Percentiles rank a stretch among this genome's conserved stretches.
Evolutionary conservation across 441 rosid genomes (phyloP).

Genomic region (Arabidopsis hybrid): DNA sequence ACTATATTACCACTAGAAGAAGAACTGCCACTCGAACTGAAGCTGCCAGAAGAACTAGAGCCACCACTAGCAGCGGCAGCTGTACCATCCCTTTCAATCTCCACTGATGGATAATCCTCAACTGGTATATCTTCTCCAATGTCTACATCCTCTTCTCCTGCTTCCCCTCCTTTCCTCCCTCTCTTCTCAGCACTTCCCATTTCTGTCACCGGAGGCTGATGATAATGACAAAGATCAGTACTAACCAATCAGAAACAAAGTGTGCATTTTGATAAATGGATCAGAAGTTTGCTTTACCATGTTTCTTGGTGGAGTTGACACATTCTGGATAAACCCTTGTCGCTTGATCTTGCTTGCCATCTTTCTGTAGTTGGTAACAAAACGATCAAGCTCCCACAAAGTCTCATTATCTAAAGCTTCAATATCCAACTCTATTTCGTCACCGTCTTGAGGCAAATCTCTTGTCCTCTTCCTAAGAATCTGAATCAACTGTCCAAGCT

Average conservation of each 20-base stretch:
- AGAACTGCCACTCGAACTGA: constrained; percentile 74
- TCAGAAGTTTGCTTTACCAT: constrained; percentile 42
- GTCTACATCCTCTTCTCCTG: constrained; percentile 94
- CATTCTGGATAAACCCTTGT: constrained; percentile 67
- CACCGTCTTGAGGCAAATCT: constrained; percentile 86
- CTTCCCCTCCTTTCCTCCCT: constrained; percentile 67
- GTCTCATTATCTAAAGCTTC: constrained; percentile 94
- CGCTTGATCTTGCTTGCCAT: constrained; percentile 91
- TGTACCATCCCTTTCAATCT: constrained; percentile 86
- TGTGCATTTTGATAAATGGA: background rate
- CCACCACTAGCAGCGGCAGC: constrained; percentile 69
- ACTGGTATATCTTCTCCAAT: constrained; percentile 93
- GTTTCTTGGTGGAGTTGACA: constrained; percentile 50
- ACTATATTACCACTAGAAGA: constrained; percentile 76
- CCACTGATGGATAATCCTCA: constrained; percentile 86
- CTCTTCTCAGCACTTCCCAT: constrained; percentile 57
- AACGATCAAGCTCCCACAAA: constrained; percentile 95
- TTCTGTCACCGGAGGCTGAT: constrained; percentile 47
- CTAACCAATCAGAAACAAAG: background rate
- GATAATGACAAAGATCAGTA: constrained; percentile 20
- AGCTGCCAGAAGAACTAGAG: constrained; percentile 79
- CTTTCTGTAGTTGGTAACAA: constrained; percentile 89
- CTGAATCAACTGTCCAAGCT: constrained; percentile 88
- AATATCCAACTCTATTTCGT: constrained; percentile 95
- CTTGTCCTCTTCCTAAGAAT: constrained; percentile 86